Evolutionary conservation across 73 alveolate genomes (phyloP).

Genomic region (Paramecium caudatum): DNA sequence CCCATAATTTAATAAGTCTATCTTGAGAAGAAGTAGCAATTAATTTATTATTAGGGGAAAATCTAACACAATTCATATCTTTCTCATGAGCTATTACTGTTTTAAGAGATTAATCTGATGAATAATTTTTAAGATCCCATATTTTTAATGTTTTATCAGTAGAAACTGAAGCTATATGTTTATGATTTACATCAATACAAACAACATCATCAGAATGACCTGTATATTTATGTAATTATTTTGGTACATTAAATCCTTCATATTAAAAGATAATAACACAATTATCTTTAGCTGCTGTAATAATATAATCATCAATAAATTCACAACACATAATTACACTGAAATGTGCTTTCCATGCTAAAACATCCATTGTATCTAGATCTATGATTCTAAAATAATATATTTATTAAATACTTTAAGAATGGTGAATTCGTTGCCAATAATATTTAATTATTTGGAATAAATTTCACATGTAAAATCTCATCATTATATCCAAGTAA

Average conservation of each 20-base stretch:
- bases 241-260: constrained; percentile 53
- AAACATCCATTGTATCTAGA: constrained; percentile 55
- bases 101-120: constrained; percentile 79
- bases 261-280: constrained; percentile 49
- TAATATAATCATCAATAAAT: constrained; percentile 46
- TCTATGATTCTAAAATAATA: constrained; percentile 5
- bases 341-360: constrained; percentile 21
- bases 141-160: constrained; percentile 93
- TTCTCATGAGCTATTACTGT: constrained; percentile 94
- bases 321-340: constrained; percentile 20
- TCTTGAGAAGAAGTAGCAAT: constrained; percentile 96
- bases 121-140: constrained; percentile 85
- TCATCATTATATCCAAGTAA: constrained; percentile 78
- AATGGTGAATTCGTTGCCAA: constrained; percentile 72
- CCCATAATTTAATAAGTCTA: constrained; percentile 89
- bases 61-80: constrained; percentile 92
- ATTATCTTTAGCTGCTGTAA: constrained; percentile 62
- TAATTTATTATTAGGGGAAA: constrained; percentile 95
- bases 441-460: constrained; percentile 55
- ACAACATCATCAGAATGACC: constrained; percentile 98
- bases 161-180: constrained; percentile 90
- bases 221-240: constrained; percentile 23
- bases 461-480: constrained; percentile 70
- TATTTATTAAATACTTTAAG: constrained; percentile 44
- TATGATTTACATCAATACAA: constrained; percentile 83